A percentile compares a stretch with the other conserved stretches of the same genome.
Conservation (phyloP, 345 rosid species). For the Eucalyptus coolabah region DNA sequence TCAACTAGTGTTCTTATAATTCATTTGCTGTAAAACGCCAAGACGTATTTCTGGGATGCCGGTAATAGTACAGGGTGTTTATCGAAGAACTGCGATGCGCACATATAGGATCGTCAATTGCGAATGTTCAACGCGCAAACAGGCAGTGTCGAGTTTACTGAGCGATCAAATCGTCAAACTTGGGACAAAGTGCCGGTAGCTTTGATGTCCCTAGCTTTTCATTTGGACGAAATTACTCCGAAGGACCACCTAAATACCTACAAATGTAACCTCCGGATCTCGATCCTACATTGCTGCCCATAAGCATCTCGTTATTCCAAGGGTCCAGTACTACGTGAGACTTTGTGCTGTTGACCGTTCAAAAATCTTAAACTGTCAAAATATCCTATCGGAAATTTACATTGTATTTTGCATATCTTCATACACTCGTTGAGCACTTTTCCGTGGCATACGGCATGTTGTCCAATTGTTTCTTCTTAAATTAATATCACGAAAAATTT, state of each 20-base stretch:
- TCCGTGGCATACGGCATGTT: fast-evolving
- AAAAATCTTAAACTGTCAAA: not conserved
- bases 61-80: fast-evolving
- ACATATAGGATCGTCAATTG: fast-evolving
- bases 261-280: not conserved
- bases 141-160: not conserved
- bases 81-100: not conserved
- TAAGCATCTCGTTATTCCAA: not conserved
- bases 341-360: too few species aligned
- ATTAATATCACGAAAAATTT: fast-evolving
- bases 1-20: not conserved
- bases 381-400: not conserved
- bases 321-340: not conserved
- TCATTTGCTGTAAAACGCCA: not conserved
- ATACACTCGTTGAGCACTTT: not conserved
- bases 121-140: not conserved
- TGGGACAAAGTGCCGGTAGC: not conserved
- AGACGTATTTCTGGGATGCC: not conserved
- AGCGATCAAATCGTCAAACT: not conserved
- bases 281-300: too few species aligned
- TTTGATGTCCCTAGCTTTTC: not conserved
- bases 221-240: not conserved
- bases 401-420: not conserved
- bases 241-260: not conserved
- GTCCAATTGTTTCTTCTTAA: not conserved